Conservation (phyloP, 2,329 filamentous ascomycete genomes). For the Lasiodiplodia hormozganensis region DNA sequence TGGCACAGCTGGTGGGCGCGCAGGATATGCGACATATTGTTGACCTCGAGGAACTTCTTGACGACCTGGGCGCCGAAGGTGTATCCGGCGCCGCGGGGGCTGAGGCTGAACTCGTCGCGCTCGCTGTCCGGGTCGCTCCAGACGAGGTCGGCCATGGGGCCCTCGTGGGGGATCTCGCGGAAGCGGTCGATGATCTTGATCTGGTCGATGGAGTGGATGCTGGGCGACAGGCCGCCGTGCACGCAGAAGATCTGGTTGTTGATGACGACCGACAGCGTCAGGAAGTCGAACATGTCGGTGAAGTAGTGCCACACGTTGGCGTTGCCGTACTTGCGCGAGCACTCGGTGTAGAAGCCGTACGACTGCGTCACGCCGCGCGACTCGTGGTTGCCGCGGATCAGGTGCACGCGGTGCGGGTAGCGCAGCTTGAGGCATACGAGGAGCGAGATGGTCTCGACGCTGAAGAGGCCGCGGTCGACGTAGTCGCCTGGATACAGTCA, state of each 20-base stretch:
- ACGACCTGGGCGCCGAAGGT: slow-evolving; percentile 98
- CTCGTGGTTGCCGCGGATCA: slow-evolving; percentile 98
- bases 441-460: slow-evolving; percentile 97
- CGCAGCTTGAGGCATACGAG: slow-evolving; percentile 96
- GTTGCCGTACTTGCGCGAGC: slow-evolving; percentile 96
- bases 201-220: slow-evolving; percentile 97
- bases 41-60: slow-evolving; percentile 96
- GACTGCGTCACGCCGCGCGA: slow-evolving; percentile 97
- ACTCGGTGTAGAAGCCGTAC: slow-evolving; percentile 99
- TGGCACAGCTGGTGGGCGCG: slow-evolving; percentile 98
- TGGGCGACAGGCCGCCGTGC: slow-evolving; percentile 75
- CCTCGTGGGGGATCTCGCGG: slow-evolving; percentile 97
- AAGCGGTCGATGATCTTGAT: slow-evolving; percentile 99
- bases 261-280: slow-evolving; percentile 96
- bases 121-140: slow-evolving; percentile 99
- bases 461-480: slow-evolving; percentile 97
- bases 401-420: slow-evolving; percentile 92
- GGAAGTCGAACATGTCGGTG: slow-evolving; percentile 99
- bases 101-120: slow-evolving; percentile 93
- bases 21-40: slow-evolving; percentile 96
- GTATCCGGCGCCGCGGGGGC: slow-evolving; percentile 91
- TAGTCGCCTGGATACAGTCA: slow-evolving; percentile 76
- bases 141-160: slow-evolving; percentile 98
- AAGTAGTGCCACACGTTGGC: slow-evolving; percentile 99
- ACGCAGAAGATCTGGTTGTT: slow-evolving; percentile 99